Evolutionary conservation across 805 yeast genomes (phyloP), one percentile per base, ranked within the genome.

Genomic region (Torulaspora quercuum): DNA sequence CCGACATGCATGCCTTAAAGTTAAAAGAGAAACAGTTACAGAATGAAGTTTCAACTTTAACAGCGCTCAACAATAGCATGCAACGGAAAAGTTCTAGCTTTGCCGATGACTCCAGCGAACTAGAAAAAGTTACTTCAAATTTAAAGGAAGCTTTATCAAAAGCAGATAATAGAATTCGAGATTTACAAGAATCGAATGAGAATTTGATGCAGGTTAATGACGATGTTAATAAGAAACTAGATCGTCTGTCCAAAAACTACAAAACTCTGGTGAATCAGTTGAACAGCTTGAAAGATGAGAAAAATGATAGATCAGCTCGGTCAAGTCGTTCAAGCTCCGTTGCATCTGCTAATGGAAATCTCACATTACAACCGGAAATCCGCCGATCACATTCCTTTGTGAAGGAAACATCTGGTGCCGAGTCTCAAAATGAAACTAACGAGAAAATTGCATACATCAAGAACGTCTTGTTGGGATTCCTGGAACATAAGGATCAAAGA

Each of bases 401-500:
- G 12, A 42, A 38, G 23, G 41, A 36, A 15, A 19, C 30, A 6
- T 15, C 21, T 6, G 24, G 21, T 6, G 23, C 34, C 1, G 49
- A 44, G 29, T 32, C 48, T 3, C 48, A 46, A 18, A 41, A 50
- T 9, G 63, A 57, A n/a, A 39, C 50, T 21, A 66, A 62, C 29
- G 64, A 59, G 16, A 82, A 77, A 49, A 69, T 81, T 13, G 85
- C 94, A 8, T 90, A 90, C 56, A 70, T 88, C 34, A 85, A 84
- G 58, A 92, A 92, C 55, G 96, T 90, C 2, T 61, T 90, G n/a
- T 65, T 90, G 2, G 97, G 97, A 2, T 92, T 83, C 57, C 62
- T 92, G 37, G 96, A 89, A 53, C 95, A 85, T 55, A 83, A 75
- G 53, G 98, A 90, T n/a, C 97, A 89, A 61, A 71, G 97, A 41